Evolutionary conservation across 2,329 filamentous ascomycete species (phyloP), one percentile per base, ranked within the genome.

Genomic region (Elsinoe arachidis): DNA sequence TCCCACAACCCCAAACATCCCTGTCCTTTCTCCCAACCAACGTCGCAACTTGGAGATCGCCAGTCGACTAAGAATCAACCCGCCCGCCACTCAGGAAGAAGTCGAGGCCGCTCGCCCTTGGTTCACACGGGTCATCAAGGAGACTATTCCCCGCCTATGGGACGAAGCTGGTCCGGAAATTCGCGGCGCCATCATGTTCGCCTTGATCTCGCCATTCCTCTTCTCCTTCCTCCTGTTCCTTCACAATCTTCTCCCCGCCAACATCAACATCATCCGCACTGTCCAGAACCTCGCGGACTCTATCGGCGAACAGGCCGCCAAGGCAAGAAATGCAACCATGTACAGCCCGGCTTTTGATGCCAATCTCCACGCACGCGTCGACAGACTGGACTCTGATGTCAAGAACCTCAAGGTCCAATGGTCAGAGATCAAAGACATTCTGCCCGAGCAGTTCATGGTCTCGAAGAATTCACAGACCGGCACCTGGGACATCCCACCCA

Each of bases 401-500:
- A 56, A 17, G 23, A 59, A 35, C 14, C 34, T 41, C 26, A 53
- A 34, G 34, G 37, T 72, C 26, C 53, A 63, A 3, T 56, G 39
- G 39, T 46, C 39, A 1, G 61, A 63, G 3, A 65, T 86, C 2
- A 66, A 78, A 47, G 63, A 70, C 0, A 69, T 79, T 3, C 68
- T 88, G 2, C 85, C 86, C 0, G 74, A 78, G 11, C 63, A 78
- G 9, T 72, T 88, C 3, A 78, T 80, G 59, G 77, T 86, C 61
- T 49, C 58, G 12, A 74, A 78, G 12, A 74, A 76, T 6, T 72
- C 78, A 58, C 68, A 72, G 34, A 68, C 79, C 30, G 84, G 83
- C 12, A 75, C 78, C 9, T 69, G 74, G 0, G 70, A 79, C 19
- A 78, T 88, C 14, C 72, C 79, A 0, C 74, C 80, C 21, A 77